phyloP scores from a whole-genome alignment of 2,329 filamentous ascomycete genomes.

The Apiospora pterosperma region DNA sequence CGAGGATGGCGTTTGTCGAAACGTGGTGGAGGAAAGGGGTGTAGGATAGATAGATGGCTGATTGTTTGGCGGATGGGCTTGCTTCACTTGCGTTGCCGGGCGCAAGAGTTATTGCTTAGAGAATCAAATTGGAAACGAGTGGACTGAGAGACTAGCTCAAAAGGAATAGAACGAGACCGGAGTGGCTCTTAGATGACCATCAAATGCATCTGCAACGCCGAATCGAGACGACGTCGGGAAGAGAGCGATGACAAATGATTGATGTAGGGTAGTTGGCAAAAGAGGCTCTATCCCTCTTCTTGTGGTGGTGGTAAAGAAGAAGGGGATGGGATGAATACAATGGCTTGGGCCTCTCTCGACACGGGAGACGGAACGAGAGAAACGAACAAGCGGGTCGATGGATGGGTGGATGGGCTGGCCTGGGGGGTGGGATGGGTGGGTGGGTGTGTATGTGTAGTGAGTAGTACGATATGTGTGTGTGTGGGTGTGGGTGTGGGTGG shows the following conservation, averaged over 20 bases:
- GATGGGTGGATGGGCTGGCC: not conserved
- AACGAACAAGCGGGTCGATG: not conserved
- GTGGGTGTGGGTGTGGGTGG: not conserved
- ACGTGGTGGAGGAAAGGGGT: not conserved
- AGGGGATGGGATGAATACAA: not conserved
- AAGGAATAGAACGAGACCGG: conserved; percentile 23
- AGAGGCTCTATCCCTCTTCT: not conserved
- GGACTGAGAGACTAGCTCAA: conserved; percentile 46
- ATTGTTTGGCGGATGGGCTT: not conserved
- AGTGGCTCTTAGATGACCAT: conserved; percentile 21
- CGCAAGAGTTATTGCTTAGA: not conserved
- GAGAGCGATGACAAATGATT: conserved; percentile 1
- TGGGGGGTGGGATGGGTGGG: not conserved
- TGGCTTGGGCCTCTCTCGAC: conserved; percentile 2
- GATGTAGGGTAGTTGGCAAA: not conserved
- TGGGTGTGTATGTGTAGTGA: no score
- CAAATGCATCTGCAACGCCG: conserved; percentile 20
- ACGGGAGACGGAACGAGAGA: not conserved
- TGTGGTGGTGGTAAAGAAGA: conserved; percentile 1
- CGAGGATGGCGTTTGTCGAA: not conserved
- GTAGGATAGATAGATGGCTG: not conserved
- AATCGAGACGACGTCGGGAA: not conserved
- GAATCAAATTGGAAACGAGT: conserved; percentile 35
- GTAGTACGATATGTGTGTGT: no score
- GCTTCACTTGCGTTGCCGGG: not conserved